These are phyloP conservation scores for Physocladia obscura DNA, from an alignment of 192 early-diverging fungal genomes.

Conservation along the genomic window DNA sequence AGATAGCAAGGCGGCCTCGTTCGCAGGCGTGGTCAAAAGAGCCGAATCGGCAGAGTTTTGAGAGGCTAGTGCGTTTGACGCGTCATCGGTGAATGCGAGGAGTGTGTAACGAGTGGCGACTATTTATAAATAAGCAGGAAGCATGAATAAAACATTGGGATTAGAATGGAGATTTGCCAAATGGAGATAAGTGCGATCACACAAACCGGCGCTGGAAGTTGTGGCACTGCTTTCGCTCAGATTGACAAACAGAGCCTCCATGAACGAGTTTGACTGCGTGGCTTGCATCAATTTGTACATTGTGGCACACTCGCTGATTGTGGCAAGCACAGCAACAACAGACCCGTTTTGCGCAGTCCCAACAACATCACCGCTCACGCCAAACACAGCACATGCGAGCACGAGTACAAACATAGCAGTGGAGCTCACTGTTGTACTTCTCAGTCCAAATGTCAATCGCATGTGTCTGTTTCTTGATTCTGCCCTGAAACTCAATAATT, in stretches of 20 bases:
- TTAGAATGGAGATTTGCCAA: too few species aligned
- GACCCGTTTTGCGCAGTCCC: background rate
- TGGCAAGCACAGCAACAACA: background rate
- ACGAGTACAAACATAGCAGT: background rate
- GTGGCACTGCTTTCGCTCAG: too few species aligned
- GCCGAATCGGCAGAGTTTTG: background rate
- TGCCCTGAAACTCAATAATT: too few species aligned
- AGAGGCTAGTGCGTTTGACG: constrained; percentile 7
- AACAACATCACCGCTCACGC: background rate
- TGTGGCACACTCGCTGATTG: background rate
- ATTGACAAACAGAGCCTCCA: too few species aligned
- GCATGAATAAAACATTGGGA: too few species aligned
- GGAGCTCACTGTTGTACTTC: background rate
- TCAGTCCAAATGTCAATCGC: too few species aligned
- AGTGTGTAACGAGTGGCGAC: constrained; percentile 21
- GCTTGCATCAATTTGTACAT: background rate
- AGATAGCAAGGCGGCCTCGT: constrained; percentile 5
- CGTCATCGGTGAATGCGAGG: constrained; percentile 26
- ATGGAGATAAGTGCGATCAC: too few species aligned
- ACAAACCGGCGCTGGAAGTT: too few species aligned
- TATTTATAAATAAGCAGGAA: too few species aligned
- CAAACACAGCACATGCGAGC: background rate
- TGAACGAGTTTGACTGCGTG: background rate
- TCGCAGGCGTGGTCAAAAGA: background rate
- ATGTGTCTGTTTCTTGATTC: too few species aligned